Evolutionary conservation across 805 yeast genomes (phyloP).

Genomic region (Suhomyces vadensis): DNA sequence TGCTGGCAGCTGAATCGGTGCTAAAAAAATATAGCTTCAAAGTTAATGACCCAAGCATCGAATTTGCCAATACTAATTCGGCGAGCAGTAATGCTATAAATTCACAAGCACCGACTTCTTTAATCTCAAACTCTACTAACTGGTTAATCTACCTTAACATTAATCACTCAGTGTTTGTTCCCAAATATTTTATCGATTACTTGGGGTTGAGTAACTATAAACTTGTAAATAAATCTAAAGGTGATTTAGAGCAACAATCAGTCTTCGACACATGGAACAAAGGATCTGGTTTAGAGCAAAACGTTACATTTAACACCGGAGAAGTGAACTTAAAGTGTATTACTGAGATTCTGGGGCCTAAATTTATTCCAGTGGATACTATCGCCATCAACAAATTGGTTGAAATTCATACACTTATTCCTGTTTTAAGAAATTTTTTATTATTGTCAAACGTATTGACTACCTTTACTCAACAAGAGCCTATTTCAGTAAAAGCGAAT

Average conservation of each 20-base stretch:
- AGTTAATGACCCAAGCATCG: constrained; percentile 10
- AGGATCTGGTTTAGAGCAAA: constrained; percentile 8
- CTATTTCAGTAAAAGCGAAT: background rate
- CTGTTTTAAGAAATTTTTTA: constrained; percentile 33
- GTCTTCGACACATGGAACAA: constrained; percentile 11
- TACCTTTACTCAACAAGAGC: background rate
- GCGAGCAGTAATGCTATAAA: background rate
- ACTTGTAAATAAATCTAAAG: background rate
- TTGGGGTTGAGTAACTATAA: constrained; percentile 22
- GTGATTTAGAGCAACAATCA: background rate
- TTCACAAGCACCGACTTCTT: background rate
- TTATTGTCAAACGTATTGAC: constrained; percentile 25
- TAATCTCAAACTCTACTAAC: constrained; percentile 6
- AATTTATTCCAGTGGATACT: constrained; percentile 23
- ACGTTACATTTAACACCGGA: background rate
- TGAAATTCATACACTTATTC: constrained; percentile 27
- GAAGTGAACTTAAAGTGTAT: constrained; percentile 5
- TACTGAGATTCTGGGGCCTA: constrained; percentile 15
- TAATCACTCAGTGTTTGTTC: constrained; percentile 27
- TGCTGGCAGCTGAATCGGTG: background rate
- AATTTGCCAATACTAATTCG: constrained; percentile 1
- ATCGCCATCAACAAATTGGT: constrained; percentile 24
- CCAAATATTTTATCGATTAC: constrained; percentile 31
- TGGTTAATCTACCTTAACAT: constrained; percentile 32
- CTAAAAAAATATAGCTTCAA: constrained; percentile 19